Evolutionary conservation across 2,329 filamentous ascomycete species (phyloP).

Genomic region (Fusarium sp.): DNA sequence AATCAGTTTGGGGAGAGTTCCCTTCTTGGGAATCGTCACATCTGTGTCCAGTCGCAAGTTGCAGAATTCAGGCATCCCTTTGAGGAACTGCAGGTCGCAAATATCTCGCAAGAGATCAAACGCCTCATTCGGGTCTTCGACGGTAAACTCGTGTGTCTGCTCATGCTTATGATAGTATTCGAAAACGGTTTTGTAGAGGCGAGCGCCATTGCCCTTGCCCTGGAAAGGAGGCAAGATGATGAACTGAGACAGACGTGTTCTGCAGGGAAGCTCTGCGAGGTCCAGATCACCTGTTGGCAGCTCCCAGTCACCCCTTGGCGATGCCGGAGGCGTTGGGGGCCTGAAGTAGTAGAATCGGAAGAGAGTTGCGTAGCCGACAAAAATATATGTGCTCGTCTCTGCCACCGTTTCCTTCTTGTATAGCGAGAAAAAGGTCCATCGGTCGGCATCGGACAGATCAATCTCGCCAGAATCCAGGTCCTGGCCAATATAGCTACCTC

Average conservation of each 20-base stretch:
- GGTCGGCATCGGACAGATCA: conserved; percentile 78
- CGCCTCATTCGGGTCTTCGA: conserved; percentile 92
- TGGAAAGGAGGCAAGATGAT: conserved; percentile 91
- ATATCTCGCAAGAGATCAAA: conserved; percentile 85
- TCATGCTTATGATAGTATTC: conserved; percentile 73
- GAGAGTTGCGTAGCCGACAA: conserved; percentile 90
- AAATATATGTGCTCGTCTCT: conserved; percentile 73
- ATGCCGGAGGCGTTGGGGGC: conserved; percentile 57
- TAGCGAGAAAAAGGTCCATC: conserved; percentile 94
- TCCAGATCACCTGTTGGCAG: conserved; percentile 59
- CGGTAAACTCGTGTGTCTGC: conserved; percentile 84
- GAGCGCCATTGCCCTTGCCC: conserved; percentile 79
- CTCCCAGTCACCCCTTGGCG: conserved; percentile 57
- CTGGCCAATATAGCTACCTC: conserved; percentile 78
- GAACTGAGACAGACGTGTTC: conserved; percentile 92
- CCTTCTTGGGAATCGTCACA: conserved; percentile 62
- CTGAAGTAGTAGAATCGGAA: conserved; percentile 84
- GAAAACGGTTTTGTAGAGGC: conserved; percentile 86
- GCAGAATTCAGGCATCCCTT: conserved; percentile 68
- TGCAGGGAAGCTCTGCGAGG: conserved; percentile 74
- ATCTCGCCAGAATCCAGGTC: conserved; percentile 62
- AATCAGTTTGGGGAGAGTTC: conserved; percentile 62
- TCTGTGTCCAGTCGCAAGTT: conserved; percentile 66
- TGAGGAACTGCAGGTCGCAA: conserved; percentile 76
- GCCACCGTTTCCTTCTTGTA: conserved; percentile 71